phyloP scores from a whole-genome alignment of 148 eudicot species.

The Rheum nobile region DNA sequence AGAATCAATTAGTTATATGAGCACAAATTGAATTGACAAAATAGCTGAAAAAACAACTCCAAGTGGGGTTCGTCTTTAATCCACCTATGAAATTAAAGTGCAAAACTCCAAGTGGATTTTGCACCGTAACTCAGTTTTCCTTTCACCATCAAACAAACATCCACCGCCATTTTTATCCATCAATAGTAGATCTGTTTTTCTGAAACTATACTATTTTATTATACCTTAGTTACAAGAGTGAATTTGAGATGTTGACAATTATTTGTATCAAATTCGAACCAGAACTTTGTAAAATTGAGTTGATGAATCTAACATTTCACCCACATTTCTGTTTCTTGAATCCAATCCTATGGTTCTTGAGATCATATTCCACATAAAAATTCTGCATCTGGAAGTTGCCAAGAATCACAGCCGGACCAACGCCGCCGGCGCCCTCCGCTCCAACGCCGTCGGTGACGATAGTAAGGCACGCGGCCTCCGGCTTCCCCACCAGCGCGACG shows the following conservation, averaged over 20 bases:
- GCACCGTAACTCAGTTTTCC: not conserved
- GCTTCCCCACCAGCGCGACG: slow-evolving; percentile 25
- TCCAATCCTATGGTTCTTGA: slow-evolving; percentile 50
- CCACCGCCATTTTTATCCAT: not conserved
- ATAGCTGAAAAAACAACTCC: not conserved
- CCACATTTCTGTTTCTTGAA: slow-evolving; percentile 39
- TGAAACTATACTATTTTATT: not conserved
- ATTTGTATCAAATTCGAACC: not conserved
- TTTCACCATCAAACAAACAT: not conserved
- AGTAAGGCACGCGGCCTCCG: slow-evolving; percentile 39
- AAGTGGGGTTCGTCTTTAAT: not conserved
- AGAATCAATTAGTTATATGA: too few species aligned
- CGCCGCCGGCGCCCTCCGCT: not conserved
- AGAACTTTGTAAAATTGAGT: not conserved
- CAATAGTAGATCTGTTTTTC: too few species aligned
- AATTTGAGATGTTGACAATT: not conserved
- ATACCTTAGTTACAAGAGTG: not conserved
- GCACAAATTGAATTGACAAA: not conserved
- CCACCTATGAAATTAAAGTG: not conserved
- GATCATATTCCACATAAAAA: slow-evolving; percentile 63
- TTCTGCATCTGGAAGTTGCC: slow-evolving; percentile 73
- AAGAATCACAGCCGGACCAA: slow-evolving; percentile 44
- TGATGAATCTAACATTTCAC: not conserved
- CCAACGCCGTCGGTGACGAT: slow-evolving; percentile 20
- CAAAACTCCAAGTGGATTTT: not conserved